Evolutionary conservation across 495 filamentous ascomycete species (phyloP).

Genomic region (Penicillium herquei): DNA sequence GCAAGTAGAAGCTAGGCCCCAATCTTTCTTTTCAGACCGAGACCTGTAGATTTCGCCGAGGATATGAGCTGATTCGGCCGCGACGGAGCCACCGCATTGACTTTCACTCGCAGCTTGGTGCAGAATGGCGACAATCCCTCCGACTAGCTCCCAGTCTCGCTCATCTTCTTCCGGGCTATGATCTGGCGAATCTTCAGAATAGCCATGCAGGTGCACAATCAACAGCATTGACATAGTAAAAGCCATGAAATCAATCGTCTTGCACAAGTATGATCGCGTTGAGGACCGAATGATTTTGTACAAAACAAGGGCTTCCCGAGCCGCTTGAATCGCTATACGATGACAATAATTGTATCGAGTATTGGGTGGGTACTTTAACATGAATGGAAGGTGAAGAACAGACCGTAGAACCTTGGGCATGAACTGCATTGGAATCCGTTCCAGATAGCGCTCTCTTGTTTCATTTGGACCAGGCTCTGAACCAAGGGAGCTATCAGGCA

Average conservation of each 20-base stretch:
- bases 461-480: constrained; percentile 12
- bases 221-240: constrained; percentile 53
- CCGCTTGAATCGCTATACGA: constrained; percentile 43
- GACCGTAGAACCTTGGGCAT: constrained; percentile 43
- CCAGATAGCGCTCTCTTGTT: constrained; percentile 23
- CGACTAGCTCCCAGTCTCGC: constrained; percentile 45
- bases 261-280: constrained; percentile 44
- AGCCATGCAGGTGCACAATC: constrained; percentile 46
- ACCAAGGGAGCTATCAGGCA: constrained; percentile 35
- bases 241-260: constrained; percentile 53
- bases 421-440: constrained; percentile 44
- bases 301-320: constrained; percentile 42
- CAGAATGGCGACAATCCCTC: constrained; percentile 40
- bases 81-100: constrained; percentile 49
- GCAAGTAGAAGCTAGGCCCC: constrained; percentile 7
- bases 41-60: constrained; percentile 34
- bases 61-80: constrained; percentile 44
- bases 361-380: constrained; percentile 49
- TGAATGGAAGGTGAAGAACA: constrained; percentile 54
- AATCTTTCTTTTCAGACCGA: constrained; percentile 8
- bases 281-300: constrained; percentile 44
- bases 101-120: constrained; percentile 35
- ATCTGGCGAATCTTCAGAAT: constrained; percentile 26
- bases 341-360: constrained; percentile 39
- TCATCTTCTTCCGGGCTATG: constrained; percentile 35